Percentiles rank a stretch among this genome's conserved stretches.
phyloP scores from a whole-genome alignment of 495 filamentous ascomycete species.

The Amphirosellinia nigrospora region DNA sequence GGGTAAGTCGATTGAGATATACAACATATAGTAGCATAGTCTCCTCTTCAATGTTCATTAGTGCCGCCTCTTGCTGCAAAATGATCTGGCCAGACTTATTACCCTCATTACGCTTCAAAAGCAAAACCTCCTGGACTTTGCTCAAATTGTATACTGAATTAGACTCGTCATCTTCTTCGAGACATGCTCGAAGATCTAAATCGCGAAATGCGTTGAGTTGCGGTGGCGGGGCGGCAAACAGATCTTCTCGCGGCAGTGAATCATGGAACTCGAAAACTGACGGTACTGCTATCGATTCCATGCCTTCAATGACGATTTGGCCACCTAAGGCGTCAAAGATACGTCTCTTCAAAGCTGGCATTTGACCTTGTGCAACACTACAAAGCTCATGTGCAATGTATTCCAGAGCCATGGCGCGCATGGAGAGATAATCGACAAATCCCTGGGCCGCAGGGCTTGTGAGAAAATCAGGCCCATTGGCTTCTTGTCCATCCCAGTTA shows the following conservation, averaged over 20 bases:
- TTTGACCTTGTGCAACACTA: conserved; percentile 68
- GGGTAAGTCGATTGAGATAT: conserved; percentile 67
- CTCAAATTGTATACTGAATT: conserved; percentile 62
- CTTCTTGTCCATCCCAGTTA: conserved; percentile 69
- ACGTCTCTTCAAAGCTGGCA: conserved; percentile 76
- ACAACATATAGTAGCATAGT: conserved; percentile 60
- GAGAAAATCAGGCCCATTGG: conserved; percentile 64
- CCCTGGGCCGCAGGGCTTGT: conserved; percentile 64
- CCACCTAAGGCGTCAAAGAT: conserved; percentile 82
- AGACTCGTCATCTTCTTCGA: conserved; percentile 55
- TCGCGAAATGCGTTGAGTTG: conserved; percentile 61
- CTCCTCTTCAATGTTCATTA: conserved; percentile 63
- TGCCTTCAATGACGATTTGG: conserved; percentile 66
- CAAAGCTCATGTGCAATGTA: conserved; percentile 86
- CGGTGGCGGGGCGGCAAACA: conserved; percentile 55
- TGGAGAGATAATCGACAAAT: conserved; percentile 73
- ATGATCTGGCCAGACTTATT: conserved; percentile 55
- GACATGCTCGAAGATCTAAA: conserved; percentile 66
- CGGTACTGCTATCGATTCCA: conserved; percentile 65
- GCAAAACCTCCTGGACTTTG: conserved; percentile 68
- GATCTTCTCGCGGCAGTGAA: conserved; percentile 76
- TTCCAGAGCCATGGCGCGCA: conserved; percentile 75
- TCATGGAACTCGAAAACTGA: conserved; percentile 93
- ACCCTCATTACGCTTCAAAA: conserved; percentile 62
- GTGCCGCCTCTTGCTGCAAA: conserved; percentile 61